Evolutionary conservation across 768 basidiomycete species (phyloP).

Genomic region (Clitopilus hobsonii): DNA sequence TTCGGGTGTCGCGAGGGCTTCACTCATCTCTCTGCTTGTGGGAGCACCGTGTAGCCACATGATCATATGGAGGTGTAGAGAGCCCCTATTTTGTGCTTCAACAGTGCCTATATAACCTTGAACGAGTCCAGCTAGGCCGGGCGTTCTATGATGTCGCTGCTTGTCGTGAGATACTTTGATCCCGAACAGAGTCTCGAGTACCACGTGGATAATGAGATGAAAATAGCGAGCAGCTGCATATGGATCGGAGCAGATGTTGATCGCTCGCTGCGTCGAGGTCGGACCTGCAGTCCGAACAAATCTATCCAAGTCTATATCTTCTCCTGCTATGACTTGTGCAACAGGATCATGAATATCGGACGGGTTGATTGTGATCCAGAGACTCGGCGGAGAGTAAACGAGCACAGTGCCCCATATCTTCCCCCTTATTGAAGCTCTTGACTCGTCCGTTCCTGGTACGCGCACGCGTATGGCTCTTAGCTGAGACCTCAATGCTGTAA

Average conservation of each 20-base stretch:
- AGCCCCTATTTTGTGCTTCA: constrained; percentile 36
- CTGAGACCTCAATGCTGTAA: not conserved
- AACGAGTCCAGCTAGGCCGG: constrained; percentile 28
- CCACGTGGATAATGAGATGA: no score
- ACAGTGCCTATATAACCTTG: constrained; percentile 29
- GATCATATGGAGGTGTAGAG: constrained; percentile 34
- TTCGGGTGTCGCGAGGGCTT: no score
- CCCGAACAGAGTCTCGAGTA: no score
- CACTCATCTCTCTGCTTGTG: no score
- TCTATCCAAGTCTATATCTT: constrained; percentile 34
- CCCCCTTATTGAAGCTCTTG: constrained; percentile 1
- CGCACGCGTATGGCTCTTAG: not conserved
- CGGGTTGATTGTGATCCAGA: constrained; percentile 41
- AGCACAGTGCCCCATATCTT: constrained; percentile 29
- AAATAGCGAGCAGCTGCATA: no score
- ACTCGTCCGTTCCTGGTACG: not conserved
- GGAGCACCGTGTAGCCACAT: constrained; percentile 31
- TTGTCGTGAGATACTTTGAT: no score
- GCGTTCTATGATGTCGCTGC: no score
- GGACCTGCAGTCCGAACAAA: no score
- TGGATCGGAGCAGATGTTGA: no score
- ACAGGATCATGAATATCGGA: constrained; percentile 36
- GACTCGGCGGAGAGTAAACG: constrained; percentile 16
- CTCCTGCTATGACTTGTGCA: constrained; percentile 30
- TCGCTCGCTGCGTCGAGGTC: no score